Percentiles rank a stretch among this genome's conserved stretches.
Evolutionary conservation across 2,329 filamentous ascomycete species (phyloP).

Genomic region (Cladophialophora yegresii): DNA sequence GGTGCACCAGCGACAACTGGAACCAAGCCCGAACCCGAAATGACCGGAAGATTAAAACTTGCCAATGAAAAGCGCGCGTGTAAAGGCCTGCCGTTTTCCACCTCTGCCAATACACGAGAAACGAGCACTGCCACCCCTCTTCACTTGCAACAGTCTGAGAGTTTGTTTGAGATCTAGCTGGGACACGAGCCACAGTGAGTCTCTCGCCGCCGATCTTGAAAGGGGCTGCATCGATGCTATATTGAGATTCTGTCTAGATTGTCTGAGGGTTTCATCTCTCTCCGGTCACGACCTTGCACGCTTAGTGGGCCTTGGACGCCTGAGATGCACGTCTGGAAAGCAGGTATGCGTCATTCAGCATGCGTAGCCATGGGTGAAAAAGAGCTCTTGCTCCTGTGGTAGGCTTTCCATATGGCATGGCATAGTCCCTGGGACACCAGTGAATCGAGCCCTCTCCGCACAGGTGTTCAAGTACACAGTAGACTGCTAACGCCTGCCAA

Average conservation of each 20-base stretch:
- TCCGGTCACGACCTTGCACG: neutral
- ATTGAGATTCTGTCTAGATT: neutral
- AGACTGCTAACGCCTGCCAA: constrained; percentile 8
- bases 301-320: constrained; percentile 11
- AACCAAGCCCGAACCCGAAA: constrained; percentile 2
- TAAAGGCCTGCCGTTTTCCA: neutral
- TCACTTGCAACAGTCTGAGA: constrained; percentile 2
- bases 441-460: neutral
- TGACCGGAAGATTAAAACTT: constrained; percentile 5
- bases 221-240: constrained; percentile 3
- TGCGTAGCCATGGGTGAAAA: neutral
- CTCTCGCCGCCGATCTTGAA: neutral
- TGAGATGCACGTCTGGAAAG: constrained; percentile 1
- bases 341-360: constrained; percentile 12
- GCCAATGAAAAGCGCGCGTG: constrained; percentile 5
- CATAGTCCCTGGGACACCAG: constrained; percentile 7
- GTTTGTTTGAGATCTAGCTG: constrained; percentile 8
- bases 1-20: constrained; percentile 11
- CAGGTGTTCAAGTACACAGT: neutral
- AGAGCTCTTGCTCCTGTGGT: constrained; percentile 1
- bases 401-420: neutral
- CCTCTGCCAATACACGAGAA: constrained; percentile 6
- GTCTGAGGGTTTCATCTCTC: neutral
- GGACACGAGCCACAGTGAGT: neutral
- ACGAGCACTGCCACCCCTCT: neutral